A percentile compares a stretch with the other conserved stretches of the same genome.
Conservation (phyloP, 2,329 filamentous ascomycete species). For the Neophaeococcomyces aloes region DNA sequence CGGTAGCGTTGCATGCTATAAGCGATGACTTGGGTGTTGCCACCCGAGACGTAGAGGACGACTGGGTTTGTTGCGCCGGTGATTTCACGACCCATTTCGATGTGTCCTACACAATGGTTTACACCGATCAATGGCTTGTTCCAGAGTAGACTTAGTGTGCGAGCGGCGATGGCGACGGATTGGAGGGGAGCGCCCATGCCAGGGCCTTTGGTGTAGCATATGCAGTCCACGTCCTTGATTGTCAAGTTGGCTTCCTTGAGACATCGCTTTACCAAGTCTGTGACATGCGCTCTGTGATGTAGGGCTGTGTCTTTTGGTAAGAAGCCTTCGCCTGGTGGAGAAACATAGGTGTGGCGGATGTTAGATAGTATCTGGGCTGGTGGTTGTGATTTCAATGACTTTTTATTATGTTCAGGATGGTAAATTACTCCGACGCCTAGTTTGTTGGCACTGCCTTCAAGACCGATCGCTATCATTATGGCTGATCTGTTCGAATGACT, state of each 20-base stretch:
- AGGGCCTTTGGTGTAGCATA: constrained; percentile 91
- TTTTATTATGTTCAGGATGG: constrained; percentile 43
- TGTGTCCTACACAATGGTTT: constrained; percentile 97
- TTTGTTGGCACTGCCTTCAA: constrained; percentile 97
- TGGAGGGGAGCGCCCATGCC: constrained; percentile 94
- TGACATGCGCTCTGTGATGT: constrained; percentile 82
- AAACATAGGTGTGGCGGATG: constrained; percentile 83
- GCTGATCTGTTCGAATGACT: not conserved
- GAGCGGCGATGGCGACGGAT: constrained; percentile 72
- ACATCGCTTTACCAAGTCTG: constrained; percentile 66
- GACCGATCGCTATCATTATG: constrained; percentile 56
- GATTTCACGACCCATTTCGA: constrained; percentile 94
- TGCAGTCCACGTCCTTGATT: constrained; percentile 65
- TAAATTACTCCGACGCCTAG: constrained; percentile 86
- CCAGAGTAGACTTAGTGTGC: constrained; percentile 76
- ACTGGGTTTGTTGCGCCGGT: constrained; percentile 86
- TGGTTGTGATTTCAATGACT: not conserved
- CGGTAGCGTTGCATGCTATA: constrained; percentile 91
- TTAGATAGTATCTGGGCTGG: constrained; percentile 63
- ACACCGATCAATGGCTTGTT: constrained; percentile 80
- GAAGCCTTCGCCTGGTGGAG: constrained; percentile 87
- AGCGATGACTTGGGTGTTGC: constrained; percentile 96
- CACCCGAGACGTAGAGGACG: constrained; percentile 88
- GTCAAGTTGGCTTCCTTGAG: constrained; percentile 57
- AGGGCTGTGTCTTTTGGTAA: constrained; percentile 90